Evolutionary conservation across 2,329 filamentous ascomycete genomes (phyloP), one percentile per base, ranked within the genome.

Genomic region (Aspergillus sp.): DNA sequence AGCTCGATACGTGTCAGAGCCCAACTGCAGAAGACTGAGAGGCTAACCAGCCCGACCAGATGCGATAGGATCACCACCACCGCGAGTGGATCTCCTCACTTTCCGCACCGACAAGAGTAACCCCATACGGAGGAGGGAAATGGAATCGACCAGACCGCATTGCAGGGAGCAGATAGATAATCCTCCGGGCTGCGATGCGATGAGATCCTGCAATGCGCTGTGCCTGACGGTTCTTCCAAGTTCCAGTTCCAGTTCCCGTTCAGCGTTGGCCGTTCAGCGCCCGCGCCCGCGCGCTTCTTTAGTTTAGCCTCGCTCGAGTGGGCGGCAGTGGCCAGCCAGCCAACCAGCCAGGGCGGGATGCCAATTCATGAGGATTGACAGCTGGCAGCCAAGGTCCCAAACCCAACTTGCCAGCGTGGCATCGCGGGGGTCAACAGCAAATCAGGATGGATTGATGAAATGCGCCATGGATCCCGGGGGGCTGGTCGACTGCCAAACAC

Each of bases 1-100:
- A 68, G 65, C 46, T 63, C 50, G 61, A 69, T 70, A 70, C 68
- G 68, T 70, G 68, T 75, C 73, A 74, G 63, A 67, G 67, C 65
- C 69, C 68, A 68, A 71, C 67, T 67, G 70, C 65, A 65, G 66
- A 68, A 61, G 67, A 64, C 64, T 67, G 67, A 73, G 66, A 64
- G 66, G 65, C 60, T 68, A 63, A 69, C 66, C 68, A 65, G 64
- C 59, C 58, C 57, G 64, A 53, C 17, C n/a, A 43, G 60, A 64
- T 60, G 48, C 53, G 62, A 64, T 67, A 70, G 64, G 67, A 62
- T 64, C 65, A 67, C 56, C 59, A 62, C 65, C 65, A 67, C 56
- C 57, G 34, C 57, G 56, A 55, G 69, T 72, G 68, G 69, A 70
- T 64, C 69, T 57, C 58, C 65, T 61, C 63, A 56, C 49, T 53